Conservation (phyloP, 2,329 filamentous ascomycete genomes). For the Periglandula ipomoeae region DNA sequence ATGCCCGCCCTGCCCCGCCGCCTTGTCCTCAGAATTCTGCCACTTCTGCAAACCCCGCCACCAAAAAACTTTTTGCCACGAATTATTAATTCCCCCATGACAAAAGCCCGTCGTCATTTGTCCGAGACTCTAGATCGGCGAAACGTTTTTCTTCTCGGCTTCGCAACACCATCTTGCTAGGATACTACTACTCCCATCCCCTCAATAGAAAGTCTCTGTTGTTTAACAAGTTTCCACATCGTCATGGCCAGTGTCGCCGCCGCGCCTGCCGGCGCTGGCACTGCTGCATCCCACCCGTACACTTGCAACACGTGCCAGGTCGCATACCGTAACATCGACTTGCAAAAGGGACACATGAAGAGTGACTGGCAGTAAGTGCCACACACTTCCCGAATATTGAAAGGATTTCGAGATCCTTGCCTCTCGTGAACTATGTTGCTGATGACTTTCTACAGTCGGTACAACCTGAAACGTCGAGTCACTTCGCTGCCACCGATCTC, state of each 20-base stretch:
- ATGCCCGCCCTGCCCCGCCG: not conserved
- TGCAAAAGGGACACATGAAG: slow-evolving; percentile 94
- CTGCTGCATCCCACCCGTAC: slow-evolving; percentile 64
- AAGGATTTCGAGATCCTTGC: not conserved
- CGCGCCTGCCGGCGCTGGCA: slow-evolving; percentile 21
- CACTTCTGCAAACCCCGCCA: slow-evolving; percentile 13
- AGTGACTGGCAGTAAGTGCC: slow-evolving; percentile 90
- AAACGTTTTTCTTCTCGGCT: not conserved
- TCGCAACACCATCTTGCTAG: not conserved
- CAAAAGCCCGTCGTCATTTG: slow-evolving; percentile 1
- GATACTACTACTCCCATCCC: not conserved
- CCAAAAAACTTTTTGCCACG: slow-evolving; percentile 17
- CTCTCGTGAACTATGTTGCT: not conserved
- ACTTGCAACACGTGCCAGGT: slow-evolving; percentile 98
- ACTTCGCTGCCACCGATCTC: slow-evolving; percentile 84
- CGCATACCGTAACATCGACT: slow-evolving; percentile 86
- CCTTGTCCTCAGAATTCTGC: slow-evolving; percentile 1
- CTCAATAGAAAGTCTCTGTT: not conserved
- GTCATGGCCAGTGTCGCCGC: slow-evolving; percentile 38
- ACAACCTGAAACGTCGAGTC: slow-evolving; percentile 92
- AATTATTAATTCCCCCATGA: slow-evolving; percentile 14
- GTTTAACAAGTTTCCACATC: not conserved
- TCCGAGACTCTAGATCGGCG: not conserved
- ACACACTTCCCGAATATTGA: not conserved
- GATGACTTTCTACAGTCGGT: slow-evolving; percentile 49